Conservation (phyloP, 176 grass and related monocot species). For the Lolium perenne region DNA sequence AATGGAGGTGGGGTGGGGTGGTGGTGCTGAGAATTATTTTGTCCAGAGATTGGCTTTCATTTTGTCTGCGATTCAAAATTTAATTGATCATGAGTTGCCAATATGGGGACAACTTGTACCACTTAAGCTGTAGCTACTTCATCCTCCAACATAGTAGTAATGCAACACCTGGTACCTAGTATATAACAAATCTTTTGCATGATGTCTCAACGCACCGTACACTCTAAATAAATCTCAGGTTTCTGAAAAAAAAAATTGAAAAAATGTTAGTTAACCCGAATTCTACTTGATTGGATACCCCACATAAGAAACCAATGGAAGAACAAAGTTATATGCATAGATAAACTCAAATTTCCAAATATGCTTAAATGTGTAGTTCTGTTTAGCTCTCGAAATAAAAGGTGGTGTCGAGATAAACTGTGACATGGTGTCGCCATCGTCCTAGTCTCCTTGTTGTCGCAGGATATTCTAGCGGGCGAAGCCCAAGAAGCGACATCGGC, state of each 20-base stretch:
- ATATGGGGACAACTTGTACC: neutral
- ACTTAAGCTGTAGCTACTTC: conserved; percentile 30
- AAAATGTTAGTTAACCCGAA: neutral
- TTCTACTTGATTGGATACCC: no score
- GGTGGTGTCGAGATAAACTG: no score
- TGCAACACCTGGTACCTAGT: conserved; percentile 11
- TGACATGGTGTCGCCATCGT: no score
- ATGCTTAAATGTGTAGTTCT: no score
- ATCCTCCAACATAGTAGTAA: neutral
- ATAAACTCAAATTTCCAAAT: no score
- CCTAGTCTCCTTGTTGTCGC: no score
- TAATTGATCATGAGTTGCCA: neutral
- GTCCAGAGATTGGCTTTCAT: conserved; percentile 10
- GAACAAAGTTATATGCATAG: no score
- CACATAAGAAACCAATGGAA: no score
- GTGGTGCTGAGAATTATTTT: conserved; percentile 1
- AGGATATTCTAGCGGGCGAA: no score
- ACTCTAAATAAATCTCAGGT: neutral
- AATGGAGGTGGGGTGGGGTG: neutral
- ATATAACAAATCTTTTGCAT: neutral
- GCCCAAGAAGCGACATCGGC: no score
- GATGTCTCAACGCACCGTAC: neutral
- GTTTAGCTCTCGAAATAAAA: neutral
- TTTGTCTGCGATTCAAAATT: conserved; percentile 18
- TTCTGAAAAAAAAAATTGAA: neutral